Conservation (phyloP, 2,329 filamentous ascomycete species). For the Epichloe typhina region DNA sequence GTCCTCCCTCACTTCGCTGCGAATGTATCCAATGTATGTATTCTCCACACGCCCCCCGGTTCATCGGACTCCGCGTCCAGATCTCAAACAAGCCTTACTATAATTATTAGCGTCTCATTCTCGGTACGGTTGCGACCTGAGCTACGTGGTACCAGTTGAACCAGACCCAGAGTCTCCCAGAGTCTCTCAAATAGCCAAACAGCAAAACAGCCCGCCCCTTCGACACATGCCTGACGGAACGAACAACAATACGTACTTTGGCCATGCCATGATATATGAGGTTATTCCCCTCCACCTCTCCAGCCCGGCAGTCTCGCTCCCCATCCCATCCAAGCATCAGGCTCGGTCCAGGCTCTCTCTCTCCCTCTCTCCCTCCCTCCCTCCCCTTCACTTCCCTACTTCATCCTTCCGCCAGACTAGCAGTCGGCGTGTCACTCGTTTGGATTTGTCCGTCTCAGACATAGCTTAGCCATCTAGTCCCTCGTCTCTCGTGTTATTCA, state of each 20-base stretch:
- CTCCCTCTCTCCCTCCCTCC: background rate
- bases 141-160: background rate
- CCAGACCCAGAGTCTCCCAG: too few species aligned
- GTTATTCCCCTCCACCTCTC: background rate
- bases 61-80: background rate
- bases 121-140: background rate
- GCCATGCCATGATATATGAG: constrained; percentile 1
- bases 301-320: background rate
- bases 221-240: background rate
- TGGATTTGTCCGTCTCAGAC: background rate
- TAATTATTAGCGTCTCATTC: background rate
- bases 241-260: background rate
- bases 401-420: background rate
- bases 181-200: too few species aligned
- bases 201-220: background rate
- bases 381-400: background rate
- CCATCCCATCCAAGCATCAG: background rate
- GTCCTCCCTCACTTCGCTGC: background rate
- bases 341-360: background rate
- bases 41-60: background rate
- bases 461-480: background rate
- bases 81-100: background rate
- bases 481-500: background rate
- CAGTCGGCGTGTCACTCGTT: constrained; percentile 6
- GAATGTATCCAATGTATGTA: too few species aligned